A percentile compares a stretch with the other conserved stretches of the same genome.
Evolutionary conservation across 768 basidiomycete species (phyloP).

Genomic region (Saitozyma sp.): DNA sequence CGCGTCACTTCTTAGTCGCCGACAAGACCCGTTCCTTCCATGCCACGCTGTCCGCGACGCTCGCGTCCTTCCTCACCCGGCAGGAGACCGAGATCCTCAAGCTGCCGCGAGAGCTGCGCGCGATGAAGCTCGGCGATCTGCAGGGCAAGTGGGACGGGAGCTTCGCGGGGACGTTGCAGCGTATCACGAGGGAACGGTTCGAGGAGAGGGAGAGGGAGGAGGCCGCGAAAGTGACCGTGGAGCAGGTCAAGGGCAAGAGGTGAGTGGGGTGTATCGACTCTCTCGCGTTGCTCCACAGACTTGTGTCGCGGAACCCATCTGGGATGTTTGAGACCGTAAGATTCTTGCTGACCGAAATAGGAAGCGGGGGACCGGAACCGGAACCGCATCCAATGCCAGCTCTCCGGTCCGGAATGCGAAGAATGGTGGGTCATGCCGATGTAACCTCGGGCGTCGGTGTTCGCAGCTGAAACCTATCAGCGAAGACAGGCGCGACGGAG

Average conservation of each 20-base stretch:
- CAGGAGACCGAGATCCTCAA: slow-evolving; percentile 49
- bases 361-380: slow-evolving; percentile 13
- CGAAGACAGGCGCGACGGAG: slow-evolving; percentile 1
- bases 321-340: background rate
- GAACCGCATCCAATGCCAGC: slow-evolving; percentile 1
- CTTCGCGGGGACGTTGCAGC: slow-evolving; percentile 39
- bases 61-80: slow-evolving; percentile 45
- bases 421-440: slow-evolving; percentile 8
- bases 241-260: slow-evolving; percentile 34
- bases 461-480: background rate
- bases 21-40: slow-evolving; percentile 43
- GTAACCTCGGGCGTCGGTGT: too few relatives aligned
- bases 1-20: slow-evolving; percentile 29
- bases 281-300: too few relatives aligned
- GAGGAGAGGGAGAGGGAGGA: slow-evolving; percentile 37
- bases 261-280: slow-evolving; percentile 26
- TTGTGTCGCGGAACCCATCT: too few relatives aligned
- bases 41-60: slow-evolving; percentile 31
- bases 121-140: slow-evolving; percentile 46
- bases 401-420: slow-evolving; percentile 9
- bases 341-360: slow-evolving; percentile 8
- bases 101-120: slow-evolving; percentile 47
- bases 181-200: slow-evolving; percentile 32
- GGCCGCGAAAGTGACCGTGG: slow-evolving; percentile 23
- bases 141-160: slow-evolving; percentile 46